Evolutionary conservation across 2,329 filamentous ascomycete genomes (phyloP), one percentile per base, ranked within the genome.

Genomic region (Nigrograna mackinnonii): DNA sequence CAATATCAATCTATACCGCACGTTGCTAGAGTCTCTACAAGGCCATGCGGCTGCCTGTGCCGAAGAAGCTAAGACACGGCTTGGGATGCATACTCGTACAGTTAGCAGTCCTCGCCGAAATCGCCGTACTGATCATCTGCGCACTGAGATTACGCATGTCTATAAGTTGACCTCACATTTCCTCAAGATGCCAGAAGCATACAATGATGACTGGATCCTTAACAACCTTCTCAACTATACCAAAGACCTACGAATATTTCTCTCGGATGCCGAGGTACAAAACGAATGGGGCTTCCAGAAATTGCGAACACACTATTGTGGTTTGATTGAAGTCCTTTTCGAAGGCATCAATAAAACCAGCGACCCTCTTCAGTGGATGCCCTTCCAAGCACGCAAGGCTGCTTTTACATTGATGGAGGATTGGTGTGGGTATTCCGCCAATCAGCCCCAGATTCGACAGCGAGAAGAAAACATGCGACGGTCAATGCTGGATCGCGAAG

Each of bases 321-420:
- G 92, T 0, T 73, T 99, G 30, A 86, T 96, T 70, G 92, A 99
- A 63, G 89, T 91, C 45, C 75, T 99, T 0, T 99, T 96, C 52
- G 89, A 95, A 55, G 90, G 89, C 5, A 90, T 96, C 56, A 94
- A 92, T 55, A 82, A 85, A 38, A 90, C 90, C 0, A 85, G 84
- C 47, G 89, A 96, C 46, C 87, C 91, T 2, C 86, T 89, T 4
- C 82, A 90, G 22, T 99, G 94, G 92, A 94, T 99, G 83, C 91
- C 94, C 0, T 99, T 99, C 60, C 94, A 99, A 66, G 89, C 91
- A 11, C 80, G 95, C 30, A 96, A 96, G 64, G 96, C 94, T 4
- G 88, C 92, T 0, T 99, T 99, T 62, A 86, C 91, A 1, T 74
- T 99, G 35, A 97, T 99, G 91, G 94, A 99, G 69, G 92, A 97